Evolutionary conservation across 2,329 filamentous ascomycete species (phyloP).

Genomic region (Colletotrichum plurivorum): DNA sequence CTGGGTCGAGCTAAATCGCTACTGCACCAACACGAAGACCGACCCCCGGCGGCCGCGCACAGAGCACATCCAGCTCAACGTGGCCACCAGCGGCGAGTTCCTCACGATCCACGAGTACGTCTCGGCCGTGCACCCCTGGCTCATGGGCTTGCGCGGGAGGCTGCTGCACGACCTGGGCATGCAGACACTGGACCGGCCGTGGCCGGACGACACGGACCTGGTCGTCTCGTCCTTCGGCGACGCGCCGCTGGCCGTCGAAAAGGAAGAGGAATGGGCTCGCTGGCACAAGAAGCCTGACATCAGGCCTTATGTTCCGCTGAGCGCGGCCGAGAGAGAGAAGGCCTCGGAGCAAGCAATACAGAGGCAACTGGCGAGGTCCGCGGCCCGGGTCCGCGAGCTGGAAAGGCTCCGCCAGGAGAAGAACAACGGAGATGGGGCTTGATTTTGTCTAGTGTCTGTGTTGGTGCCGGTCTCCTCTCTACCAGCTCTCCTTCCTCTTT

Average conservation of each 20-base stretch:
- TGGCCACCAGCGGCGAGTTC: constrained; percentile 34
- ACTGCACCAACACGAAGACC: not conserved
- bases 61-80: constrained; percentile 33
- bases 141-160: constrained; percentile 33
- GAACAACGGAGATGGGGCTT: not conserved
- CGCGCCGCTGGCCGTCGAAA: not conserved
- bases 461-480: not conserved
- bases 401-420: constrained; percentile 21
- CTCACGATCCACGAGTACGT: constrained; percentile 45
- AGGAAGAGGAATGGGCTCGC: not conserved
- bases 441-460: not conserved
- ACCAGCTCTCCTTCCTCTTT: not conserved
- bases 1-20: not conserved
- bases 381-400: constrained; percentile 7
- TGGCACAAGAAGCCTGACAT: not conserved
- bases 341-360: not conserved
- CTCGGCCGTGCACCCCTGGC: constrained; percentile 42
- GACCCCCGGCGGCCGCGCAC: constrained; percentile 19
- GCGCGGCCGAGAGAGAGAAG: not conserved
- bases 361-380: constrained; percentile 7
- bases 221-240: not conserved
- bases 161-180: constrained; percentile 15
- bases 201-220: constrained; percentile 5
- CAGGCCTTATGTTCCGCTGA: not conserved
- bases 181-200: not conserved